These are phyloP conservation scores for Ophiocordyceps camponoti-leonardi DNA, from an alignment of 2,329 filamentous ascomycete species.

Conservation along the genomic window DNA sequence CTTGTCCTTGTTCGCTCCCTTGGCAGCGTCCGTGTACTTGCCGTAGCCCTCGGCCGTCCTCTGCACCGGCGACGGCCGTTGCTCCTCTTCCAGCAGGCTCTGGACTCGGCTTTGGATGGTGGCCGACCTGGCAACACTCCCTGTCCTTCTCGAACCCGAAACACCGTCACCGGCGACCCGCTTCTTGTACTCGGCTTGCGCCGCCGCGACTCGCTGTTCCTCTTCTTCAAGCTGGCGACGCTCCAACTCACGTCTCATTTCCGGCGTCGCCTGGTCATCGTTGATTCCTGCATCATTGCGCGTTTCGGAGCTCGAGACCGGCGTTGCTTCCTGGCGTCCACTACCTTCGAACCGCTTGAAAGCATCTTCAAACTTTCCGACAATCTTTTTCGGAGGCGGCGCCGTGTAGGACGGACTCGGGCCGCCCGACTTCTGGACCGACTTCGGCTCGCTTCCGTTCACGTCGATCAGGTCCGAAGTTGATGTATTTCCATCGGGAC, in stretches of 20 bases:
- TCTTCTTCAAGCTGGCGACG: constrained; percentile 67
- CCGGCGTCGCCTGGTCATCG: constrained; percentile 58
- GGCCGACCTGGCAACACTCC: constrained; percentile 48
- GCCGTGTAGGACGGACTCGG: constrained; percentile 59
- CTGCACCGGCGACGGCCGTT: constrained; percentile 38
- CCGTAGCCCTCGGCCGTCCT: constrained; percentile 80
- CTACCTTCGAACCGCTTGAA: constrained; percentile 74
- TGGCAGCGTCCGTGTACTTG: constrained; percentile 50
- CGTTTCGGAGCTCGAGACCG: constrained; percentile 61
- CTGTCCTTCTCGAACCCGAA: constrained; percentile 35
- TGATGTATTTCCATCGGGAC: constrained; percentile 16
- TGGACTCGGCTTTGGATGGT: constrained; percentile 87
- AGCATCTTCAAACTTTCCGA: constrained; percentile 79
- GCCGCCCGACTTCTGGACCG: constrained; percentile 25
- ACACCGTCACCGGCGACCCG: constrained; percentile 39
- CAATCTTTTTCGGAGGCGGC: constrained; percentile 59
- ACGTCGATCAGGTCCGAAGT: constrained; percentile 68
- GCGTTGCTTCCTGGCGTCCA: constrained; percentile 39
- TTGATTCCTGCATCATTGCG: constrained; percentile 50
- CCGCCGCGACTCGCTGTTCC: constrained; percentile 75
- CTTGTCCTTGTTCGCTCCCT: constrained; percentile 20
- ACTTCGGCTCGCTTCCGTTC: constrained; percentile 46
- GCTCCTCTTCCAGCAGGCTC: constrained; percentile 64
- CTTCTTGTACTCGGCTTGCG: constrained; percentile 73
- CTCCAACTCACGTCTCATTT: constrained; percentile 81